These are phyloP conservation scores for Globisporangium splendens DNA, from an alignment of 352 stramenopile genomes.

Conservation along the genomic window DNA sequence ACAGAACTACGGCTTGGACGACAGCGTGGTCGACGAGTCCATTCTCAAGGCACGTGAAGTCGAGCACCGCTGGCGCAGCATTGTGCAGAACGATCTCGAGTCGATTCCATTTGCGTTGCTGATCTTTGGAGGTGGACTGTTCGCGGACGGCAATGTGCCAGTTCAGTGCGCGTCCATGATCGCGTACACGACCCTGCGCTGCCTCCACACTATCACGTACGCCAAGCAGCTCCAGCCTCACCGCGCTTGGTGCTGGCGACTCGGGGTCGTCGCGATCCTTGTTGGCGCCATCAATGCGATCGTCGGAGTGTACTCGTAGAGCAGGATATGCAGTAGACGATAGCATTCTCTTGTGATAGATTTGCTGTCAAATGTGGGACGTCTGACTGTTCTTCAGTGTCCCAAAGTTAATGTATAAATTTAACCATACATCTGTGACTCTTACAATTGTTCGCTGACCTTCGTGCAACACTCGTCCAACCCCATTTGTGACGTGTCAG, in stretches of 20 bases:
- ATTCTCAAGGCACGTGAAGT: constrained; percentile 17
- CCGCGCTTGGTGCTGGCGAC: constrained; percentile 33
- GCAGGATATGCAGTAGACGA: no score
- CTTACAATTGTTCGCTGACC: no score
- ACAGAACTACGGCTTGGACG: constrained; percentile 25
- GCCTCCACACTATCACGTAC: constrained; percentile 40
- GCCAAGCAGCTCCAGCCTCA: constrained; percentile 40
- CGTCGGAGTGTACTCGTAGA: constrained; percentile 2
- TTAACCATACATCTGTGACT: no score
- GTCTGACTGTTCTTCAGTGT: no score
- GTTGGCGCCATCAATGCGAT: constrained; percentile 31
- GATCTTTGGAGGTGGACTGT: constrained; percentile 28
- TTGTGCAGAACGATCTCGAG: constrained; percentile 48
- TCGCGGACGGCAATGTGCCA: constrained; percentile 23
- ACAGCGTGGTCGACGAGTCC: constrained; percentile 16
- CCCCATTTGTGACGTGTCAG: no score
- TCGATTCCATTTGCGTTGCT: constrained; percentile 37
- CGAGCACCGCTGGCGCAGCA: constrained; percentile 38
- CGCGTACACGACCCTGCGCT: constrained; percentile 33
- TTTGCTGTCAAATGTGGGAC: no score
- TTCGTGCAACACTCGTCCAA: no score
- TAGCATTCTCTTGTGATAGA: no score
- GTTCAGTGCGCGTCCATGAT: constrained; percentile 25
- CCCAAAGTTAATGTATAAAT: no score
- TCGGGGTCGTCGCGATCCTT: constrained; percentile 26